phyloP scores from a whole-genome alignment of 208 protist species.

The Tritrichomonas foetus region DNA sequence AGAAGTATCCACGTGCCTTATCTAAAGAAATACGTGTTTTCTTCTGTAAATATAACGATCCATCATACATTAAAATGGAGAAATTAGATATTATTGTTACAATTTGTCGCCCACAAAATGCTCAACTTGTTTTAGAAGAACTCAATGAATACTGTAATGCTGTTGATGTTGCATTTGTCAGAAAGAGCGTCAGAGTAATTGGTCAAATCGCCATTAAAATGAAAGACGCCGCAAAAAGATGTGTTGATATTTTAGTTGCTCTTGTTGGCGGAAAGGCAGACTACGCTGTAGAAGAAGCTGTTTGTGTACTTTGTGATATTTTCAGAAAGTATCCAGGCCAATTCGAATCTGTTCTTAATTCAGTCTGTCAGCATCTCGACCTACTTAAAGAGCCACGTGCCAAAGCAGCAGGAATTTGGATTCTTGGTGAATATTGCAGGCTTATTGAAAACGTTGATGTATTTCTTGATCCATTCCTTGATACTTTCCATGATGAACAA shows the following conservation, averaged over 20 bases:
- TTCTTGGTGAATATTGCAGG: constrained; percentile 76
- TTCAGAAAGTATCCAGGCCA: constrained; percentile 83
- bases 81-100: constrained; percentile 90
- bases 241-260: constrained; percentile 76
- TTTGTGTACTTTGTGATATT: constrained; percentile 87
- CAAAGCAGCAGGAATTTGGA: constrained; percentile 42
- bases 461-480: constrained; percentile 68
- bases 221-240: constrained; percentile 72
- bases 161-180: constrained; percentile 91
- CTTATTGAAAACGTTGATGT: constrained; percentile 84
- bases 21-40: constrained; percentile 73
- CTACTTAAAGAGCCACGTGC: background rate
- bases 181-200: constrained; percentile 83
- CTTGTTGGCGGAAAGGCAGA: constrained; percentile 76
- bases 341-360: constrained; percentile 48
- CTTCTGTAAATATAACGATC: constrained; percentile 94
- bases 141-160: constrained; percentile 84
- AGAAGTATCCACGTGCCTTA: constrained; percentile 66
- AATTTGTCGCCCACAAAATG: constrained; percentile 74
- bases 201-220: constrained; percentile 93
- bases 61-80: constrained; percentile 94
- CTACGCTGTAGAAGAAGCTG: constrained; percentile 86
- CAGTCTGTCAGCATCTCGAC: constrained; percentile 81
- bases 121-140: constrained; percentile 76
- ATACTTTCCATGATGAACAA: constrained; percentile 42